phyloP scores from a whole-genome alignment of 2,329 filamentous ascomycete genomes.

The Myriosclerotinia curreyana region DNA sequence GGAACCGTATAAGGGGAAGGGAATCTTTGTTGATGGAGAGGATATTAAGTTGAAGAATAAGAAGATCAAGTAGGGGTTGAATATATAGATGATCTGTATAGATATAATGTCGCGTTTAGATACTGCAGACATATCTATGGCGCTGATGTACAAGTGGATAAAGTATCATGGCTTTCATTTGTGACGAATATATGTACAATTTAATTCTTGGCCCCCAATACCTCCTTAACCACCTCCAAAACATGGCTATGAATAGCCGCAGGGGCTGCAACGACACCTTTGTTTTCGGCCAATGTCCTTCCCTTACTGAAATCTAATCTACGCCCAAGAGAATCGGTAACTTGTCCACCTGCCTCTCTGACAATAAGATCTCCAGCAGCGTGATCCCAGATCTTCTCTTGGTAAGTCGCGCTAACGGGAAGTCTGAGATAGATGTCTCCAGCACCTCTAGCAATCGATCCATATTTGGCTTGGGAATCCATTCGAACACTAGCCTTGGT shows the following conservation, averaged over 20 bases:
- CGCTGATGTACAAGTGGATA: constrained; percentile 13
- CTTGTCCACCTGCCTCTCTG: constrained; percentile 85
- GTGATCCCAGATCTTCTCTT: constrained; percentile 99
- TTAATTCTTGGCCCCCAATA: constrained; percentile 52
- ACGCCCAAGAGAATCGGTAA: constrained; percentile 85
- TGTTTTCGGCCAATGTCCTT: constrained; percentile 83
- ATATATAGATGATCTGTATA: constrained; percentile 27
- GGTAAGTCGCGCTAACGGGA: constrained; percentile 80
- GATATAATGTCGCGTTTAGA: constrained; percentile 31
- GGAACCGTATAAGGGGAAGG: constrained; percentile 99
- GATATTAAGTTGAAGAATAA: constrained; percentile 98
- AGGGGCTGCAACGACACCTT: constrained; percentile 88
- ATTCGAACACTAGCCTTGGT: constrained; percentile 86
- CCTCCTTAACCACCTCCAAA: constrained; percentile 76
- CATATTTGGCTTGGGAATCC: constrained; percentile 98
- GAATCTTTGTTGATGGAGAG: constrained; percentile 96
- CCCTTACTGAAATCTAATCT: constrained; percentile 83
- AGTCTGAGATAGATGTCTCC: constrained; percentile 93
- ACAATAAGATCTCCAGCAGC: constrained; percentile 94
- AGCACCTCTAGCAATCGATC: constrained; percentile 86
- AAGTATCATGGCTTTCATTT: constrained; percentile 10
- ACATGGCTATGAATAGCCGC: constrained; percentile 72
- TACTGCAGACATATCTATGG: constrained; percentile 9
- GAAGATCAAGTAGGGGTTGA: constrained; percentile 73
- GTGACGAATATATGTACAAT: constrained; percentile 17